A percentile compares a stretch with the other conserved stretches of the same genome.
phyloP scores from a whole-genome alignment of 345 rosid species.

The Orychophragmus violaceus region DNA sequence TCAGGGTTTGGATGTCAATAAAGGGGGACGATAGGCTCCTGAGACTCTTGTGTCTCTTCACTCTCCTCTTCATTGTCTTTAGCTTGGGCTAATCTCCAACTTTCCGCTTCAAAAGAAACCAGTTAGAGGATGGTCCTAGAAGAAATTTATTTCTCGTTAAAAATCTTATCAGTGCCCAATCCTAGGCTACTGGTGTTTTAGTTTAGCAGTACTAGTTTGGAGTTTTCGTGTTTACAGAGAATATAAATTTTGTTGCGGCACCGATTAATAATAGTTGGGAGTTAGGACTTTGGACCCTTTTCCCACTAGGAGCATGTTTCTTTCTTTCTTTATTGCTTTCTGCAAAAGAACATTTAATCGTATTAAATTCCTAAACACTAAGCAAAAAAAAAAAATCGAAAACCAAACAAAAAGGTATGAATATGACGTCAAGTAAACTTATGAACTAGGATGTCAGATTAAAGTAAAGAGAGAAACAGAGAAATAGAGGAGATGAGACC shows the following conservation, averaged over 20 bases:
- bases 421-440: constrained; percentile 17
- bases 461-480: neutral
- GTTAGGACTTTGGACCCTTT: neutral
- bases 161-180: too few relatives aligned
- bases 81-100: too few relatives aligned
- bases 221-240: neutral
- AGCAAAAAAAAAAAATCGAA: neutral
- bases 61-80: too few relatives aligned
- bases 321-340: constrained; percentile 7
- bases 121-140: too few relatives aligned
- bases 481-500: too few relatives aligned
- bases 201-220: neutral
- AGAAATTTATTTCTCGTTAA: too few relatives aligned
- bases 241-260: neutral
- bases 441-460: constrained; percentile 19
- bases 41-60: too few relatives aligned
- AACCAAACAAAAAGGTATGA: neutral
- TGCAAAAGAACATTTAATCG: neutral
- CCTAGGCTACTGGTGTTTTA: neutral
- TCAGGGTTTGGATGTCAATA: too few relatives aligned
- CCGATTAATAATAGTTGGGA: neutral
- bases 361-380: neutral
- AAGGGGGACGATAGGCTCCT: too few relatives aligned
- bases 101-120: too few relatives aligned
- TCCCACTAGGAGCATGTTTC: constrained; percentile 5